Conservation (phyloP, 176 grass and related monocot genomes). For the Oryza australiensis region DNA sequence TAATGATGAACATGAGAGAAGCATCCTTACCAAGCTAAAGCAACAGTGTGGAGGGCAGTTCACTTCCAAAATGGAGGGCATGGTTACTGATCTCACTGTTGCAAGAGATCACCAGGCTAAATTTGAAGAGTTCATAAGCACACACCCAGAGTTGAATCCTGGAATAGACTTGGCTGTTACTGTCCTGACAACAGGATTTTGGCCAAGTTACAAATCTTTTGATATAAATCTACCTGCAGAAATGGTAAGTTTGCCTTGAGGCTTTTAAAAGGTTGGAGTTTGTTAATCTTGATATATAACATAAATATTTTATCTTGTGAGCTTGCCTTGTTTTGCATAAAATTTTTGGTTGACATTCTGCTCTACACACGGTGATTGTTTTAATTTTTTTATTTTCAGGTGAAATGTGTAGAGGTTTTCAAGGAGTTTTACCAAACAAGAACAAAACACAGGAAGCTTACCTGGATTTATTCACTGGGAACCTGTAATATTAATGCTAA, state of each 20-base stretch:
- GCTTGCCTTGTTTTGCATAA: slow-evolving; percentile 14
- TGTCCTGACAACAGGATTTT: slow-evolving; percentile 94
- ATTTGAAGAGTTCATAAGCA: slow-evolving; percentile 81
- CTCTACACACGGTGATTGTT: slow-evolving; percentile 5
- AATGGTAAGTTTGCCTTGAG: slow-evolving; percentile 57
- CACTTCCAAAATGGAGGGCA: slow-evolving; percentile 98
- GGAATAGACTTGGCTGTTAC: slow-evolving; percentile 78
- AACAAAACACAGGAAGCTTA: slow-evolving; percentile 86
- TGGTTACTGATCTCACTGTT: slow-evolving; percentile 85
- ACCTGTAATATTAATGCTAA: slow-evolving; percentile 70
- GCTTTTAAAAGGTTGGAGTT: background rate
- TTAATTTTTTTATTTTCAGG: slow-evolving; percentile 42
- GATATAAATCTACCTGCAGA: slow-evolving; percentile 92
- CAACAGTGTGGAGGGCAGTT: slow-evolving; percentile 94
- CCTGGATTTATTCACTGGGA: slow-evolving; percentile 84
- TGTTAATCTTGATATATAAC: slow-evolving; percentile 18
- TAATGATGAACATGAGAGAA: slow-evolving; percentile 95
- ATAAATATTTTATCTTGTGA: background rate
- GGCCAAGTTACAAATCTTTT: slow-evolving; percentile 92
- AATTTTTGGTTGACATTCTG: slow-evolving; percentile 8
- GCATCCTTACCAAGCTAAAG: slow-evolving; percentile 93
- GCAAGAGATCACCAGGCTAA: slow-evolving; percentile 81
- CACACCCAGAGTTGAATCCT: slow-evolving; percentile 57
- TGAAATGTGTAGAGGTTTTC: slow-evolving; percentile 91
- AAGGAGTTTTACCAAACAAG: slow-evolving; percentile 90